Evolutionary conservation across 192 early-diverging fungal species (phyloP), one percentile per base, ranked within the genome.

Genomic region (Geranomyces michiganensis): DNA sequence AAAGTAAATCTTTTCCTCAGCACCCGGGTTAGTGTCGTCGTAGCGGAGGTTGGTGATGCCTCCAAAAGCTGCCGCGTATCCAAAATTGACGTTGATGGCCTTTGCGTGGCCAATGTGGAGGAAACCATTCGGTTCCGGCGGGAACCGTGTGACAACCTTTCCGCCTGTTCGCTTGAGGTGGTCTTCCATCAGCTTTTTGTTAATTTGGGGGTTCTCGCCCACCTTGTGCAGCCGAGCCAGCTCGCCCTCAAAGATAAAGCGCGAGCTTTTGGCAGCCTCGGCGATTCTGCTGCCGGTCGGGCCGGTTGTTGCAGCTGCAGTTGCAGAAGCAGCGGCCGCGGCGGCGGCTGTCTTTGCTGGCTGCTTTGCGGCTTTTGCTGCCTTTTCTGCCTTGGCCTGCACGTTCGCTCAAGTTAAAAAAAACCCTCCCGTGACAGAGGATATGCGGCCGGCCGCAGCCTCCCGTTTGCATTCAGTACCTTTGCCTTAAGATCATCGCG

Each of bases 71-170:
- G 88, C 87, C 22, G 98, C 98, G 65, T 94, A 98, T 51, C 96
- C 98, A 90, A 99, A 99, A 84, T 96, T 99, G 73, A 99, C 90
- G 78, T 99, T 99, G 84, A 99, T 97, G 46, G 96, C 98, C 82
- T 99, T 99, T 68, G 96, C 95, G 76, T 99, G 98, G 60, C 98
- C 96, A 80, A 99, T 98, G 79, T 99, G 96, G 58, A 99, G 84
- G 83, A 90, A 97, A 26, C 98, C 96, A 78, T 99, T 99, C 62
- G 98, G 98, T 86, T 99, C 98, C 62, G 98, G 98, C 26, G 98
- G 98, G 84, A 99, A 99, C 44, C 98, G 95, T 15, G 98, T 99
- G 19, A 98, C 71, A 15, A 99, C 97, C 72, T 88, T 88, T 19
- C 94, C 93, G 46, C 90, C 90, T 0, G 98, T 99, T 7, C 89